These are phyloP conservation scores for Talaromyces sp. DNA, from an alignment of 2,329 filamentous ascomycete genomes.

Conservation along the genomic window DNA sequence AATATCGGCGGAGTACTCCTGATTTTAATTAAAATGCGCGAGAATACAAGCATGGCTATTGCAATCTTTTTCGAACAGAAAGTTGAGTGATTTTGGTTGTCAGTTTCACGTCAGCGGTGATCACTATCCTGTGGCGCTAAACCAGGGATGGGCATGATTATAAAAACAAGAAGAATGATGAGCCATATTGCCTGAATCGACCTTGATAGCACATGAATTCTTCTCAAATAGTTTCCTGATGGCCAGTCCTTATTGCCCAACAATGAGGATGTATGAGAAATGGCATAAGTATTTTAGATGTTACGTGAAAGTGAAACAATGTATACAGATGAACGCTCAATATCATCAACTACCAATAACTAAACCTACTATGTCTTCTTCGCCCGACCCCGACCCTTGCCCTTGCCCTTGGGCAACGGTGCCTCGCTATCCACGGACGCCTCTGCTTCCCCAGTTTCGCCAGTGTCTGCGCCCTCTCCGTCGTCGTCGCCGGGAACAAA, in stretches of 20 bases:
- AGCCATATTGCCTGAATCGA: too few species aligned
- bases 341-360: background rate
- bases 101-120: background rate
- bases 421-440: background rate
- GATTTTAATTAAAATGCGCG: constrained; percentile 4
- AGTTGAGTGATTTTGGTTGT: background rate
- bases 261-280: too few species aligned
- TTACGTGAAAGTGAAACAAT: background rate
- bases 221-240: too few species aligned
- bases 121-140: background rate
- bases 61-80: background rate
- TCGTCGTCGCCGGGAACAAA: constrained; percentile 52
- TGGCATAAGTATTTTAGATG: background rate
- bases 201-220: too few species aligned
- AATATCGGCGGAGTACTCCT: constrained; percentile 7
- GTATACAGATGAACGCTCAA: background rate
- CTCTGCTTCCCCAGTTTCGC: background rate
- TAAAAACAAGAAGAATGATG: too few species aligned
- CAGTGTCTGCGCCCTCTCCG: background rate
- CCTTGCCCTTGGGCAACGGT: background rate
- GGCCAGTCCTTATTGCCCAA: too few species aligned
- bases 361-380: background rate
- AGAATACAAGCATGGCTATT: constrained; percentile 2
- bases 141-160: background rate
- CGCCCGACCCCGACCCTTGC: constrained; percentile 5